phyloP scores from a whole-genome alignment of 306 rosid species.

The Quercus robur region DNA sequence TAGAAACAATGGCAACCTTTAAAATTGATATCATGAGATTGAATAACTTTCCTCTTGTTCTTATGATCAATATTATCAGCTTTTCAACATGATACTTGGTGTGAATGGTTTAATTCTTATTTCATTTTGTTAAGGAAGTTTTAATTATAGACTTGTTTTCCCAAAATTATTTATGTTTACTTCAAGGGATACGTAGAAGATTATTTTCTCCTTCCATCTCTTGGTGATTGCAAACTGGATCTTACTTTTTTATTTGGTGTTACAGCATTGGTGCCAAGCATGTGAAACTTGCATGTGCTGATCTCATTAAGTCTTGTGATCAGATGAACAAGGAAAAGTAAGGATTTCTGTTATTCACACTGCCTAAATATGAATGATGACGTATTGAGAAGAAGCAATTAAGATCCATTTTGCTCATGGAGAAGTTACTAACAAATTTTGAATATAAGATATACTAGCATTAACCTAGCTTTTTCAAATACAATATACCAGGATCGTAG shows the following conservation, averaged over 20 bases:
- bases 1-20: too few relatives aligned
- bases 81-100: not conserved
- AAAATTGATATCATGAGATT: not conserved
- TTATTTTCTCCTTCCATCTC: constrained; percentile 1
- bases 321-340: constrained; percentile 36
- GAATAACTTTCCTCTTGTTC: not conserved
- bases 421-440: not conserved
- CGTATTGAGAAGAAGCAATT: not conserved
- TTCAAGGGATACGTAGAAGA: not conserved
- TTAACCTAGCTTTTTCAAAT: not conserved
- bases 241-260: constrained; percentile 17
- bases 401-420: not conserved
- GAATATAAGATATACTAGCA: not conserved
- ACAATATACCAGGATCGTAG: not conserved
- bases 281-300: constrained; percentile 40
- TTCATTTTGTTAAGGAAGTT: not conserved
- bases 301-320: constrained; percentile 46
- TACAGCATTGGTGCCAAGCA: constrained; percentile 61
- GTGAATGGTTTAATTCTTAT: not conserved
- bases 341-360: not conserved
- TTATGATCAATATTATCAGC: not conserved
- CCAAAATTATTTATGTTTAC: not conserved
- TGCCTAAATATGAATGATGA: not conserved
- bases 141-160: not conserved
- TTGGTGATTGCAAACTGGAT: constrained; percentile 1